Conservation (phyloP, 495 filamentous ascomycete species). For the Aspergillus affinis region DNA sequence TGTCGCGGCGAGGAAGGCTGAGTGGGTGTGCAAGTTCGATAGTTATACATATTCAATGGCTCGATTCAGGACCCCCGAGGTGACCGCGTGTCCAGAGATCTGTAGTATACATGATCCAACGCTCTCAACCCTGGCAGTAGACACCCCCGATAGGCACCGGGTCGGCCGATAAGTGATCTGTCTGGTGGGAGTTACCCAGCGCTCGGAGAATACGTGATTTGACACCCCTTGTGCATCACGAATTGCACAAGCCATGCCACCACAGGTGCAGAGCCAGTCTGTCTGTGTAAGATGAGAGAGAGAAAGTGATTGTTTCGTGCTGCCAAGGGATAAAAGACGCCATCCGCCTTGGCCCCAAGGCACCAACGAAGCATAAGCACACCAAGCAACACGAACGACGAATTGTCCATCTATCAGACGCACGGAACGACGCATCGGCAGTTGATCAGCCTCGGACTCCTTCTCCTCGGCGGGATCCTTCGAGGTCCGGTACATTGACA, state of each 20-base stretch:
- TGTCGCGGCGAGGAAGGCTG: conserved; percentile 45
- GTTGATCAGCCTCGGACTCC: not conserved
- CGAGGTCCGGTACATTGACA: not conserved
- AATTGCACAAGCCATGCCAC: no score
- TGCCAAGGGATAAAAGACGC: not conserved
- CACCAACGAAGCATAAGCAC: not conserved
- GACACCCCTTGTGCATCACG: no score
- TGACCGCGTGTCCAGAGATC: not conserved
- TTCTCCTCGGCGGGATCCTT: not conserved
- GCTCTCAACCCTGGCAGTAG: not conserved
- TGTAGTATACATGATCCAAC: not conserved
- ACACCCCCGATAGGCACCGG: not conserved
- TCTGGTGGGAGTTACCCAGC: no score
- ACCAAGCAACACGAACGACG: conserved; percentile 3
- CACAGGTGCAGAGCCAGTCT: no score
- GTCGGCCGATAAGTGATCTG: not conserved
- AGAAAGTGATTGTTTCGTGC: no score
- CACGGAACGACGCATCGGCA: conserved; percentile 3
- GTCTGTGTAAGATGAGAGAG: no score
- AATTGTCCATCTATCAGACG: conserved; percentile 2
- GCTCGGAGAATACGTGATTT: no score
- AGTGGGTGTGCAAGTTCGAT: no score
- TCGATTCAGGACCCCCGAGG: no score
- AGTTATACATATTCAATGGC: no score
- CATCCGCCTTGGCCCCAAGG: not conserved